Evolutionary conservation across 1,139 yeast genomes (phyloP).

Genomic region (Hyphopichia burtonii): DNA sequence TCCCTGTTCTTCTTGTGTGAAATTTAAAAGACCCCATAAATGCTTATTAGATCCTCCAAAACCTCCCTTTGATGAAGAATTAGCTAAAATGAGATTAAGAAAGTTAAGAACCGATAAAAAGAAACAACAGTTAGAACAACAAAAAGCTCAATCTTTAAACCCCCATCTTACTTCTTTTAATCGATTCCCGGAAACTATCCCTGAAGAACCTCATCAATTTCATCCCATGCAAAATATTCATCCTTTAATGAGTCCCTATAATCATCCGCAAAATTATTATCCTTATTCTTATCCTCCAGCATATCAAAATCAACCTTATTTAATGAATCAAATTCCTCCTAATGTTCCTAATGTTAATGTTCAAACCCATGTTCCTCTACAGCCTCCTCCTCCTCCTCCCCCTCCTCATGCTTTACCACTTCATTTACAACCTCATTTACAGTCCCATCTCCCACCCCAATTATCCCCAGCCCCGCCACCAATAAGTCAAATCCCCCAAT

Average conservation of each 20-base stretch:
- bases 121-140: conserved; percentile 1
- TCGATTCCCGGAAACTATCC: background rate
- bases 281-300: too few relatives aligned
- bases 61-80: conserved; percentile 40
- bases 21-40: conserved; percentile 38
- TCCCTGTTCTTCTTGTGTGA: conserved; percentile 51
- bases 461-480: background rate
- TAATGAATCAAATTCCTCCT: too few relatives aligned
- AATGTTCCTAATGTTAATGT: too few relatives aligned
- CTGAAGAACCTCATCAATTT: background rate
- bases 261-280: too few relatives aligned
- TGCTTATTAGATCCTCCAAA: conserved; percentile 45
- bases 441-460: background rate
- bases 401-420: too few relatives aligned
- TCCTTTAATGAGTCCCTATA: too few relatives aligned
- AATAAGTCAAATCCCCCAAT: conserved; percentile 1
- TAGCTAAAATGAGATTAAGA: conserved; percentile 22
- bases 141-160: too few relatives aligned
- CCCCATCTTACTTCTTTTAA: too few relatives aligned
- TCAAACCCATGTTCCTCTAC: too few relatives aligned
- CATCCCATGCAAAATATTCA: background rate
- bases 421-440: background rate
- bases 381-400: too few relatives aligned
- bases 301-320: too few relatives aligned
- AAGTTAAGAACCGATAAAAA: conserved; percentile 16